Evolutionary conservation across 148 eudicot genomes (phyloP).

Genomic region (Rhododendron mucronatum): DNA sequence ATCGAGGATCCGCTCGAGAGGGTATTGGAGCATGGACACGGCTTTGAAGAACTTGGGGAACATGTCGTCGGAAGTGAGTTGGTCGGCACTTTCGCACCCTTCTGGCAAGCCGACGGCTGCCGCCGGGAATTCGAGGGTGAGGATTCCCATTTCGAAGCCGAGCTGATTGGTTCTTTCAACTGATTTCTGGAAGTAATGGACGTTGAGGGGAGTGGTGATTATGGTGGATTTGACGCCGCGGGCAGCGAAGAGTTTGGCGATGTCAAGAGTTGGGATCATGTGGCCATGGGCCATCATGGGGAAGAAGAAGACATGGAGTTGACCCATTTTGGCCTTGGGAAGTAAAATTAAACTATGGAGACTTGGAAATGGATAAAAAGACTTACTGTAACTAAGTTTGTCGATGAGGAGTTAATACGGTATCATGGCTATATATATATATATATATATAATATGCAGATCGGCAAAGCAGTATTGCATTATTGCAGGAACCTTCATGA

Average conservation of each 20-base stretch:
- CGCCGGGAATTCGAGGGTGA: slow-evolving; percentile 27
- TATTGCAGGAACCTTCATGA: no score
- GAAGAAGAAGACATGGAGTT: slow-evolving; percentile 44
- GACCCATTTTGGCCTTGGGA: neutral
- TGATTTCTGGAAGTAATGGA: slow-evolving; percentile 27
- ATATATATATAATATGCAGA: no score
- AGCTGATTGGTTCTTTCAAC: neutral
- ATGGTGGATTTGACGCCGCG: slow-evolving; percentile 46
- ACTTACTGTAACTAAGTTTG: no score
- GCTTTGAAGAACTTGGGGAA: neutral
- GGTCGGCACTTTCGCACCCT: slow-evolving; percentile 1
- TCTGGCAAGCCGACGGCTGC: slow-evolving; percentile 35
- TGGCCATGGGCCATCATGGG: slow-evolving; percentile 52
- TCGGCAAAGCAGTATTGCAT: no score
- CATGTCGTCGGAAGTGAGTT: neutral
- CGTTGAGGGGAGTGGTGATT: slow-evolving; percentile 1
- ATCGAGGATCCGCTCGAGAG: neutral
- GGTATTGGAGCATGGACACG: neutral
- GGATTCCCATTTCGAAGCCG: slow-evolving; percentile 12
- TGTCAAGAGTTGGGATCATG: slow-evolving; percentile 48
- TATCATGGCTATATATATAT: no score
- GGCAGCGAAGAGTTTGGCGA: slow-evolving; percentile 42
- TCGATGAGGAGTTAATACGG: no score
- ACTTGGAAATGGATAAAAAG: neutral
- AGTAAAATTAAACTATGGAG: neutral